Percentiles rank a stretch among this genome's conserved stretches.
These are phyloP conservation scores for Leptographium galeiforme DNA, from an alignment of 2,329 filamentous ascomycete species.

Conservation along the genomic window DNA sequence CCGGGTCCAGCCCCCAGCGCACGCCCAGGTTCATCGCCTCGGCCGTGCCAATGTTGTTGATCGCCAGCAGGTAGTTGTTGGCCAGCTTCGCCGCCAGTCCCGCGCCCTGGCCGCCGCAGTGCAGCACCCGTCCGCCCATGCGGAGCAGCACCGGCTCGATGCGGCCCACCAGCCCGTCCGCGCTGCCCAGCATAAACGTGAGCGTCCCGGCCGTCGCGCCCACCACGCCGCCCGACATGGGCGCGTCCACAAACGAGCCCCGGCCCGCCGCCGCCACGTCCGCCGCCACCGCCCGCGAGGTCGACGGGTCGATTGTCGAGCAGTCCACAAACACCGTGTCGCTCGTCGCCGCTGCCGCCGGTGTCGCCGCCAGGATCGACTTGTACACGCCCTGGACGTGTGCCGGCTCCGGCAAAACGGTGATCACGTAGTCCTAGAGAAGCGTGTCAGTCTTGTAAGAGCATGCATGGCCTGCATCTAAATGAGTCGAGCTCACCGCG, in stretches of 20 bases:
- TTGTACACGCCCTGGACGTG: constrained; percentile 78
- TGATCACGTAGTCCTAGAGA: constrained; percentile 79
- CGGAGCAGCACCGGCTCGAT: constrained; percentile 56
- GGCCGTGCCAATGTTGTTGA: constrained; percentile 70
- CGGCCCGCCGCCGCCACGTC: constrained; percentile 35
- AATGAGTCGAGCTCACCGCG: no score
- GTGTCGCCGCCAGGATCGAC: constrained; percentile 51
- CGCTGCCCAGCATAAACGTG: constrained; percentile 87
- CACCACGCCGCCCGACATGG: constrained; percentile 93
- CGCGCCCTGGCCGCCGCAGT: constrained; percentile 72
- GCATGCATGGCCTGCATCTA: constrained; percentile 12
- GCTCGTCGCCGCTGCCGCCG: constrained; percentile 42
- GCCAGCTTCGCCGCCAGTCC: constrained; percentile 87
- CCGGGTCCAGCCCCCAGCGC: constrained; percentile 43
- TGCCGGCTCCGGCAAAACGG: constrained; percentile 75
- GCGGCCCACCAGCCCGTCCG: constrained; percentile 44
- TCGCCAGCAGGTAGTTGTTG: constrained; percentile 91
- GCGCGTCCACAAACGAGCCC: constrained; percentile 76
- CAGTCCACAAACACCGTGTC: constrained; percentile 74
- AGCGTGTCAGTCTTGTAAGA: constrained; percentile 16
- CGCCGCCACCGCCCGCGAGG: constrained; percentile 65
- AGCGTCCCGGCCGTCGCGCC: constrained; percentile 77
- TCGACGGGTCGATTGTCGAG: constrained; percentile 87
- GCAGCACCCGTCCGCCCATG: constrained; percentile 80
- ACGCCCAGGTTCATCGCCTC: constrained; percentile 56